A percentile compares a stretch with the other conserved stretches of the same genome.
These are phyloP conservation scores for Ceratocystiopsis sp. DNA, from an alignment of 2,329 filamentous ascomycete species.

Conservation along the genomic window DNA sequence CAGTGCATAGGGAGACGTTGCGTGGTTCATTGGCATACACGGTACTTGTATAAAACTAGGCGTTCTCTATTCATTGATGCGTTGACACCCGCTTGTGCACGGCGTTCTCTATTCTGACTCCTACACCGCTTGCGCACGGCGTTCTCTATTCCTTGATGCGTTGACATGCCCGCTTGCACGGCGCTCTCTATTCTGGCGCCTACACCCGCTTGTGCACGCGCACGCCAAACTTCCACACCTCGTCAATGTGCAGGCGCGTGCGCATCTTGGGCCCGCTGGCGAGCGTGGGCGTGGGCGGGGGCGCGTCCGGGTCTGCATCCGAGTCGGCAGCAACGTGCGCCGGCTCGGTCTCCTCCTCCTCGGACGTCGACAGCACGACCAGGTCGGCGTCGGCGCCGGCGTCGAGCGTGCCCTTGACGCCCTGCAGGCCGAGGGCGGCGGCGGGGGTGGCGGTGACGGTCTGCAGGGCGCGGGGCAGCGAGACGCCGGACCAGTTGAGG, in stretches of 20 bases:
- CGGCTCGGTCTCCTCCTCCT: no score
- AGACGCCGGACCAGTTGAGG: constrained; percentile 52
- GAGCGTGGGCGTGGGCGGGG: constrained; percentile 2
- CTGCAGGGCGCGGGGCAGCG: constrained; percentile 49
- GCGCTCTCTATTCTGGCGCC: no score
- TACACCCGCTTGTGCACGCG: constrained; percentile 20
- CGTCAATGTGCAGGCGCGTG: constrained; percentile 43
- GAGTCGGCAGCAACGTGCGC: no score
- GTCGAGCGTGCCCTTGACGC: constrained; percentile 47
- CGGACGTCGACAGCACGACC: constrained; percentile 43
- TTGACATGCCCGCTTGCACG: not conserved
- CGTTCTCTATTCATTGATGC: no score
- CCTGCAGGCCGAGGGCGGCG: constrained; percentile 52
- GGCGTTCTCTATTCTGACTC: no score
- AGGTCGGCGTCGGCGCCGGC: constrained; percentile 52
- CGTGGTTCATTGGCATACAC: no score
- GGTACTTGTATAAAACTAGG: no score
- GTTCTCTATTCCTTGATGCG: constrained; percentile 2
- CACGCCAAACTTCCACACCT: constrained; percentile 65
- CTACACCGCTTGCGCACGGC: no score
- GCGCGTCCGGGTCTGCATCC: constrained; percentile 14
- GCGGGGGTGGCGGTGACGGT: constrained; percentile 65
- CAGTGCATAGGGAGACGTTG: constrained; percentile 4
- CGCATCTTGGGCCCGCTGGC: constrained; percentile 3
- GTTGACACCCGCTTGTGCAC: no score